Evolutionary conservation across 2,329 filamentous ascomycete species (phyloP).

Genomic region (Fusarium devonianum): DNA sequence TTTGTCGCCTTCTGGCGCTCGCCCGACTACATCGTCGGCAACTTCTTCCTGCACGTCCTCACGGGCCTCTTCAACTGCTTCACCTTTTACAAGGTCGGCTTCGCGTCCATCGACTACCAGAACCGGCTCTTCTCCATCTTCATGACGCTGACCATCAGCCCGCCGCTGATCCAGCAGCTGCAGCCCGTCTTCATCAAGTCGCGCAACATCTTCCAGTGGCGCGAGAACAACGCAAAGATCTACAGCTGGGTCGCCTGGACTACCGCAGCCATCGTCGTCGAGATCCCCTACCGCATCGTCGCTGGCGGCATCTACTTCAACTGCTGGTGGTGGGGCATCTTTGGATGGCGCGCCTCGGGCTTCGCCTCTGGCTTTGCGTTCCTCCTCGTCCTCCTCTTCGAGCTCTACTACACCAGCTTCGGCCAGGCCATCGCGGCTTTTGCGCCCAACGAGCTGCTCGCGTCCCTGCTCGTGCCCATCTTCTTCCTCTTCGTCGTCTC

Average conservation of each 20-base stretch:
- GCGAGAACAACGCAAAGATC: constrained; percentile 80
- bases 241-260: constrained; percentile 79
- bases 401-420: constrained; percentile 70
- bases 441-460: constrained; percentile 70
- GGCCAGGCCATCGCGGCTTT: constrained; percentile 73
- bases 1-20: constrained; percentile 72
- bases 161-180: constrained; percentile 78
- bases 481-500: constrained; percentile 75
- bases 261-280: constrained; percentile 69
- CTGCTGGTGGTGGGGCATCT: constrained; percentile 65
- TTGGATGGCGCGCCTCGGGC: constrained; percentile 58
- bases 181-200: constrained; percentile 75
- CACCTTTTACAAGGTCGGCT: constrained; percentile 70
- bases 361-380: constrained; percentile 69
- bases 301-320: constrained; percentile 60
- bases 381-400: constrained; percentile 70
- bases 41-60: constrained; percentile 67
- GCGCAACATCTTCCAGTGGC: constrained; percentile 71
- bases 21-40: constrained; percentile 68
- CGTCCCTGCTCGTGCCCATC: constrained; percentile 70
- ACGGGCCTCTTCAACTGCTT: constrained; percentile 74
- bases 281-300: constrained; percentile 73
- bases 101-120: constrained; percentile 68
- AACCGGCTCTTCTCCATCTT: constrained; percentile 78
- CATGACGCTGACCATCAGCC: constrained; percentile 77